Evolutionary conservation across 139 green algal species (phyloP).

Genomic region (Dunaliella sp.): DNA sequence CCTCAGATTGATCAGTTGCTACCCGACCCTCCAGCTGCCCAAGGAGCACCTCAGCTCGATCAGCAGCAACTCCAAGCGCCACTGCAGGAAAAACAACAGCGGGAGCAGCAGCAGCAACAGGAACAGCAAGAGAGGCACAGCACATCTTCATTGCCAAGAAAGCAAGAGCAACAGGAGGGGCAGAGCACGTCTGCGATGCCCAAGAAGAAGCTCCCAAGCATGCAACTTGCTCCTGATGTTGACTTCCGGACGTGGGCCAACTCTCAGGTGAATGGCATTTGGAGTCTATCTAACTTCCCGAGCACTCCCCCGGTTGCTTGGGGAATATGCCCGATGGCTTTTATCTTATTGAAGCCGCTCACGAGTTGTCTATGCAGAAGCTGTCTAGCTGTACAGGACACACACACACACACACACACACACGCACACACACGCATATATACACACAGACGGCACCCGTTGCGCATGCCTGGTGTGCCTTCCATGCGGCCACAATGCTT

Average conservation of each 20-base stretch:
- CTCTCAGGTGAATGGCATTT: neutral
- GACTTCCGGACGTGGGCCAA: neutral
- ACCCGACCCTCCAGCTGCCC: neutral
- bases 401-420: neutral
- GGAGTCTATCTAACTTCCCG: no score
- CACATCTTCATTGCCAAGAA: neutral
- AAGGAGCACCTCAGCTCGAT: neutral
- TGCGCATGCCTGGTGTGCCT: neutral
- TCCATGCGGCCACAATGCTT: neutral
- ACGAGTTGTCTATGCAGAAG: conserved; percentile 11
- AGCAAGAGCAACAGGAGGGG: neutral
- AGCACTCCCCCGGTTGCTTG: no score
- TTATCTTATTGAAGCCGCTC: conserved; percentile 12
- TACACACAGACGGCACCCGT: neutral
- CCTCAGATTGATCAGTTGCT: neutral
- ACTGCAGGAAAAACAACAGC: conserved; percentile 1
- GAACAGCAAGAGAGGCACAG: neutral
- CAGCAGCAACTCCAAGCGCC: neutral
- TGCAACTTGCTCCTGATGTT: neutral
- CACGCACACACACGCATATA: neutral
- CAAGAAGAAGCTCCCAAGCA: no score
- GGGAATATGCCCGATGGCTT: neutral
- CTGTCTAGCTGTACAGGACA: neutral
- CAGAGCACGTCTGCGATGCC: neutral
- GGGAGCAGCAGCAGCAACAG: conserved; percentile 10